Evolutionary conservation across 768 basidiomycete genomes (phyloP).

Genomic region (Infundibulicybe gibba): DNA sequence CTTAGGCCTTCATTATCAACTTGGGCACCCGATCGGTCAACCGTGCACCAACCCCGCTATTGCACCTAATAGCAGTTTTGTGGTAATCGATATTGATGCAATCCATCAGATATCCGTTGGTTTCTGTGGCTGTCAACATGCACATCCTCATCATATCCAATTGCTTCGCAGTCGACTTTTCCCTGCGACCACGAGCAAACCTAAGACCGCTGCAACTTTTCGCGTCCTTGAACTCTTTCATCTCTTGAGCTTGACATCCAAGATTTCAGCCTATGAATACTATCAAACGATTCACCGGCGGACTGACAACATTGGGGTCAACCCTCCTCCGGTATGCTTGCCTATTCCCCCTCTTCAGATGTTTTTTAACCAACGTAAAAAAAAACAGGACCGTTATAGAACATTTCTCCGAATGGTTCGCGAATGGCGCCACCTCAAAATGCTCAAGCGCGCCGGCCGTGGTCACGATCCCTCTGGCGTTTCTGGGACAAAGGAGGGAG

Average conservation of each 20-base stretch:
- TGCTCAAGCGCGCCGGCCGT: conserved; percentile 19
- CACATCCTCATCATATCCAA: conserved; percentile 14
- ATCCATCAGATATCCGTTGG: conserved; percentile 22
- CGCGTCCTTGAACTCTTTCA: conserved; percentile 18
- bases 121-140: conserved; percentile 23
- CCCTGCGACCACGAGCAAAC: conserved; percentile 18
- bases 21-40: conserved; percentile 13
- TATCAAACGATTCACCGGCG: conserved; percentile 16
- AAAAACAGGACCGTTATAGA: conserved; percentile 13
- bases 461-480: conserved; percentile 17
- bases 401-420: conserved; percentile 14
- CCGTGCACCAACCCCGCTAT: conserved; percentile 10
- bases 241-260: conserved; percentile 22
- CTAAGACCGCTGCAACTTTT: conserved; percentile 23
- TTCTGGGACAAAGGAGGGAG: conserved; percentile 15
- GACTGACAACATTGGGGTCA: conserved; percentile 18
- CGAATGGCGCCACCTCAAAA: conserved; percentile 18
- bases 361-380: not conserved
- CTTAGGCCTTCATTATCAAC: conserved; percentile 13
- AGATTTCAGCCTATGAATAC: conserved; percentile 21
- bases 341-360: not conserved
- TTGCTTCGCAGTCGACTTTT: conserved; percentile 20
- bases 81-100: conserved; percentile 19
- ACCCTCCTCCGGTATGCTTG: too few relatives aligned
- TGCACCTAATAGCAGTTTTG: conserved; percentile 14